Conservation (phyloP, 2,329 filamentous ascomycete species). For the Elsinoe fawcettii region DNA sequence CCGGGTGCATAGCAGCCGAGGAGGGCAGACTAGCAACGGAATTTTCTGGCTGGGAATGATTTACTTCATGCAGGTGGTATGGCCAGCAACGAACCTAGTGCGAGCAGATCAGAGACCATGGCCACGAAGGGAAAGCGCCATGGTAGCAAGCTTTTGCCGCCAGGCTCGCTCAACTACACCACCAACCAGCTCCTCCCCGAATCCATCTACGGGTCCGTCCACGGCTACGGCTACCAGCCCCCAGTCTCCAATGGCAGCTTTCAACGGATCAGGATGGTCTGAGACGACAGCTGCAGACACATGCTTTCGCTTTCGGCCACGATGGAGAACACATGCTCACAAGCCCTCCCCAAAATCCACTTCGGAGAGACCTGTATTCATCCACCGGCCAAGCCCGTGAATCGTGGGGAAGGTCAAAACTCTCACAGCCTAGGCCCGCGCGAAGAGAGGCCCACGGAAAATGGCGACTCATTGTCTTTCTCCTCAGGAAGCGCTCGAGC, state of each 20-base stretch:
- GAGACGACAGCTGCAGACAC: neutral
- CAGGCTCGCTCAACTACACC: conserved; percentile 8
- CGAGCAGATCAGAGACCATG: conserved; percentile 14
- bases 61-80: conserved; percentile 13
- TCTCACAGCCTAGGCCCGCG: conserved; percentile 9
- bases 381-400: conserved; percentile 8
- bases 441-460: conserved; percentile 1
- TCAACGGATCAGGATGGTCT: neutral
- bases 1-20: conserved; percentile 12
- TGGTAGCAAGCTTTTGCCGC: conserved; percentile 7
- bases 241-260: neutral
- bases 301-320: neutral
- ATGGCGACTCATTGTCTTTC: neutral
- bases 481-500: neutral
- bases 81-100: conserved; percentile 11
- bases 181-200: conserved; percentile 10
- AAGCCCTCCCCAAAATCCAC: neutral
- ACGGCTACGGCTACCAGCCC: conserved; percentile 5
- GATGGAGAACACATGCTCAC: neutral
- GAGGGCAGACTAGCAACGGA: conserved; percentile 7
- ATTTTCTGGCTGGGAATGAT: conserved; percentile 13
- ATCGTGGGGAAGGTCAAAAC: conserved; percentile 13
- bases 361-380: conserved; percentile 1
- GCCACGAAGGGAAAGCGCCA: conserved; percentile 13
- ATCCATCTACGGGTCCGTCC: conserved; percentile 11